Evolutionary conservation across 169 alveolate genomes (phyloP).

Genomic region (Toxoplasma gondii): DNA sequence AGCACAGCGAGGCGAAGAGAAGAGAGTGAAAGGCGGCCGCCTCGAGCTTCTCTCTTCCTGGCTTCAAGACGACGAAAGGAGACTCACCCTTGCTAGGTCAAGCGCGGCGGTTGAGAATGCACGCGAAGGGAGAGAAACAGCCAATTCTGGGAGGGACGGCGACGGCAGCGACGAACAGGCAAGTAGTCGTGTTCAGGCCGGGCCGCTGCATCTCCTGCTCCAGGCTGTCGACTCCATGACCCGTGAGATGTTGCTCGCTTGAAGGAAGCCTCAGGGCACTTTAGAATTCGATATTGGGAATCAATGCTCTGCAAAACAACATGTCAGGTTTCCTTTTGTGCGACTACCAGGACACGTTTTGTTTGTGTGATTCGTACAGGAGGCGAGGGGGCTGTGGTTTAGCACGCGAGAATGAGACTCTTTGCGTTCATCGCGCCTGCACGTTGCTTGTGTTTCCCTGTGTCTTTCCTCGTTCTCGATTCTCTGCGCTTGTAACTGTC

Average conservation of each 20-base stretch:
- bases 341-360: too few species aligned
- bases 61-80: not conserved
- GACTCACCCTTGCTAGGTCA: not conserved
- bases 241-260: not conserved
- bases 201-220: not conserved
- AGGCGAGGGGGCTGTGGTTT: too few species aligned
- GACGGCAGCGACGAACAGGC: not conserved
- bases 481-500: too few species aligned
- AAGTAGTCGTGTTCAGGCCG: not conserved
- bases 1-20: not conserved
- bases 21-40: not conserved
- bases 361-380: too few species aligned
- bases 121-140: not conserved
- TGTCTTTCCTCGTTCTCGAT: too few species aligned
- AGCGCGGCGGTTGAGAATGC: not conserved
- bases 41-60: not conserved
- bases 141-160: not conserved
- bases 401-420: too few species aligned
- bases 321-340: too few species aligned
- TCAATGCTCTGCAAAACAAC: too few species aligned
- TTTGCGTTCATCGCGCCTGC: too few species aligned
- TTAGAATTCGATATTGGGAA: too few species aligned
- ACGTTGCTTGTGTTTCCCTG: too few species aligned
- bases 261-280: too few species aligned
- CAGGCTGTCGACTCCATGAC: not conserved